These are phyloP conservation scores for Plasmodium gaboni DNA, from an alignment of 169 alveolate species.

Conservation along the genomic window DNA sequence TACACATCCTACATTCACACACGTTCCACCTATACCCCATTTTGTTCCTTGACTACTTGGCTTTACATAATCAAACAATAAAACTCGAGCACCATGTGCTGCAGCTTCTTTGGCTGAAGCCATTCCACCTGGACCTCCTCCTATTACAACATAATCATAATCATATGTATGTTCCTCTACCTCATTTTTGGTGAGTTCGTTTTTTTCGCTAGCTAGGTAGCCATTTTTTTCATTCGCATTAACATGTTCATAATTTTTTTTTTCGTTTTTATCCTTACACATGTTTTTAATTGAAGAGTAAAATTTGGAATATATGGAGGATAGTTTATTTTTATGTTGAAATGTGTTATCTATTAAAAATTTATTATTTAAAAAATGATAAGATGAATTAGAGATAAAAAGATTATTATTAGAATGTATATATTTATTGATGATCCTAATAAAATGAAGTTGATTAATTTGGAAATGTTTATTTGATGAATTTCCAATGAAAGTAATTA, in stretches of 20 bases:
- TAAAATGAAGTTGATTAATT: slow-evolving; percentile 5
- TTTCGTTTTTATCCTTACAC: slow-evolving; percentile 8
- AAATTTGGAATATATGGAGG: background rate
- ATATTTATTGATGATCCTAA: background rate
- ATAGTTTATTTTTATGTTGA: slow-evolving; percentile 2
- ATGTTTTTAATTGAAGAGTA: slow-evolving; percentile 7
- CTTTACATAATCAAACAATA: slow-evolving; percentile 95
- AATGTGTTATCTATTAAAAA: background rate
- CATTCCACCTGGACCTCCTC: slow-evolving; percentile 95
- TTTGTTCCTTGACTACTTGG: slow-evolving; percentile 97
- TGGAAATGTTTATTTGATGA: slow-evolving; percentile 10
- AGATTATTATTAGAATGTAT: background rate
- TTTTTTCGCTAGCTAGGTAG: background rate
- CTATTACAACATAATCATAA: slow-evolving; percentile 91
- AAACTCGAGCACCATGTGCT: slow-evolving; percentile 93
- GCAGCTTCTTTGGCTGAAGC: slow-evolving; percentile 98
- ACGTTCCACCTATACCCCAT: slow-evolving; percentile 98
- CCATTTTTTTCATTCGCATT: background rate
- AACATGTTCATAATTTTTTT: slow-evolving; percentile 21
- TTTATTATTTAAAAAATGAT: background rate
- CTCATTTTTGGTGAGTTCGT: background rate
- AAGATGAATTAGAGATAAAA: background rate
- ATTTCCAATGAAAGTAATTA: slow-evolving; percentile 1
- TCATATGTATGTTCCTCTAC: slow-evolving; percentile 5
- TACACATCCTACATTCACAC: slow-evolving; percentile 99